phyloP scores from a whole-genome alignment of 2,329 filamentous ascomycete genomes.

The Nigrospora oryzae region DNA sequence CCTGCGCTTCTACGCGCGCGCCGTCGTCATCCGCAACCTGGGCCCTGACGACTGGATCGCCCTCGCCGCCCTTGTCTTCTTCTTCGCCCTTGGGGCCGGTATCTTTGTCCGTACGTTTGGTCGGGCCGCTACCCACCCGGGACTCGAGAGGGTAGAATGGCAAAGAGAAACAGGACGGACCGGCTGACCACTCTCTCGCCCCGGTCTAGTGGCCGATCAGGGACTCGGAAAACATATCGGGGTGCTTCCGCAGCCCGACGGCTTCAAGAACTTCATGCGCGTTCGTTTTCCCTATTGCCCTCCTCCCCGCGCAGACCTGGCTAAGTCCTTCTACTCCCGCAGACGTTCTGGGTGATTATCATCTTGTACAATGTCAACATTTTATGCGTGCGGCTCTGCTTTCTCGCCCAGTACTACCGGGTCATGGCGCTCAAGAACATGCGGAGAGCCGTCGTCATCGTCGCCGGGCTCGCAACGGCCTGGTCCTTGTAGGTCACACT shows the following conservation, averaged over 20 bases:
- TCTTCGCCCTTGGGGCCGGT: too few relatives aligned
- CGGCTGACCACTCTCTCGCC: too few relatives aligned
- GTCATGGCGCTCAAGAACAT: conserved; percentile 23
- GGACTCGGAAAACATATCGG: conserved; percentile 2
- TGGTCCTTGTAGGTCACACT: too few relatives aligned
- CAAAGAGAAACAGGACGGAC: too few relatives aligned
- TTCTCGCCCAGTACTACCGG: conserved; percentile 28
- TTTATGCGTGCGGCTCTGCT: conserved; percentile 25
- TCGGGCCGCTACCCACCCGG: too few relatives aligned
- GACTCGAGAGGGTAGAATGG: too few relatives aligned
- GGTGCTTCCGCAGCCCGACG: not conserved
- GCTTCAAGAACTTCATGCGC: not conserved
- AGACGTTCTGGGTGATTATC: conserved; percentile 29
- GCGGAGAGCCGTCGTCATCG: conserved; percentile 17
- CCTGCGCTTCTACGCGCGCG: too few relatives aligned
- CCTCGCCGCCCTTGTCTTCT: too few relatives aligned
- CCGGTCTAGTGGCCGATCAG: too few relatives aligned
- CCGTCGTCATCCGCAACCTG: too few relatives aligned
- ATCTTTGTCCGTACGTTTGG: too few relatives aligned
- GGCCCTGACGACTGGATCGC: too few relatives aligned
- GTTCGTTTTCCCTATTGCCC: not conserved
- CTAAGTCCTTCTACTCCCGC: not conserved
- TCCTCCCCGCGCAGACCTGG: not conserved
- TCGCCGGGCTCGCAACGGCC: not conserved
- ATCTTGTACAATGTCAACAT: conserved; percentile 26